Base-by-base conservation (phyloP, 225 moss, liverwort and hornwort species). In the Pseudisothecium myosuroides region DNA sequence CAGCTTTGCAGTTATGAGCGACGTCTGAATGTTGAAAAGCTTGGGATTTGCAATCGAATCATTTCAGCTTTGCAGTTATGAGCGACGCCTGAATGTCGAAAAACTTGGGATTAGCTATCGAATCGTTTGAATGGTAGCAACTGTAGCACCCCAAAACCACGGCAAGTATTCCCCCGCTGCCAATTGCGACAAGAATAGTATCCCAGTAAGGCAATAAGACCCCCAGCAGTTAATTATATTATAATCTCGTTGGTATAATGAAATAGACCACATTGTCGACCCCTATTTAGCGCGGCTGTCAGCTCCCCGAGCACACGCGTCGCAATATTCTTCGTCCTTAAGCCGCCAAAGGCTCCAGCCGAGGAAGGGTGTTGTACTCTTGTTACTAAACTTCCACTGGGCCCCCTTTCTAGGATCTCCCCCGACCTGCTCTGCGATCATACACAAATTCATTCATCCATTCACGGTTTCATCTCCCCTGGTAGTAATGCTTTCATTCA, bases 391-490 rank as follows among this genome's bases (percentile, higher is more conserved):
- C 83, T 16, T 45, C 29, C 50, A 24, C 66, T 14, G 39, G 54
- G 23, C 71, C 90, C 49, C 11, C 31, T 85, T 92, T 88, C 81
- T 49, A 88, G 90, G 90, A 92, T 90, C 92, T 88, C 63, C 79
- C 39, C 32, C 47, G 43, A 11, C 72, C 58, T 56, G n/a, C 27
- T 27, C 23, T 4, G 77, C n/a, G 84, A 81, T 89, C 60, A 81
- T 89, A 27, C 64, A 58, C 36, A 79, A 78, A 28, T 89, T 89
- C 89, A 62, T 86, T 82, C 90, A 49, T 88, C 49, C 2, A 4
- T 14, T 37, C 29, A 12, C 6, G 10, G 80, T 26, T 89, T 54
- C 89, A 59, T 88, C 68, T 54, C n/a, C 58, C 43, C 27, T 5
- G 23, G 9, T 1, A 26, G 26, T 4, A 14, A 20, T 9, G 12